These are phyloP conservation scores for Mychonastes homosphaera DNA, from an alignment of 139 green algal species.

Conservation along the genomic window DNA sequence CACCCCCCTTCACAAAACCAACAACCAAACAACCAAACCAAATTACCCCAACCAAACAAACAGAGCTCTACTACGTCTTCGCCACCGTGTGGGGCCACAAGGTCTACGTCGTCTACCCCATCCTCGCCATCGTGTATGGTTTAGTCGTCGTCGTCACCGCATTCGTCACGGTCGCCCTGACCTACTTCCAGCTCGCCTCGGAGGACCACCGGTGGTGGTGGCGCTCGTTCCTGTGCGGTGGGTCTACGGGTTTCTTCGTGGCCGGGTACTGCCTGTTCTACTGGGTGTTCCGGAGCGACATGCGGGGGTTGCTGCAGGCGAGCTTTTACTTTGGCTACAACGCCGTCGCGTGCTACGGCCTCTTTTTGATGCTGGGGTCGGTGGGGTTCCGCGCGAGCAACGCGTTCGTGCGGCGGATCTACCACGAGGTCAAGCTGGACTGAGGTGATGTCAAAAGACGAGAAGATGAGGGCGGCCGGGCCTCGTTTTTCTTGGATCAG, in stretches of 20 bases:
- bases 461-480: no score
- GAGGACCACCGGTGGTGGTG: conserved; percentile 86
- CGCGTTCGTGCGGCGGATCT: neutral
- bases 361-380: conserved; percentile 73
- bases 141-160: conserved; percentile 85
- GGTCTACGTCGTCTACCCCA: conserved; percentile 32
- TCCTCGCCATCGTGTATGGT: conserved; percentile 86
- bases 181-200: conserved; percentile 88
- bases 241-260: conserved; percentile 87
- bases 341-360: conserved; percentile 50
- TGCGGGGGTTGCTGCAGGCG: conserved; percentile 71
- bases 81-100: conserved; percentile 62
- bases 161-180: conserved; percentile 93
- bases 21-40: no score
- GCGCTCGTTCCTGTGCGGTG: conserved; percentile 85
- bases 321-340: conserved; percentile 87
- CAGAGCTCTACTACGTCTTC: conserved; percentile 83
- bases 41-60: no score
- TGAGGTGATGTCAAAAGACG: no score
- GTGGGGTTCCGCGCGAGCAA: conserved; percentile 79
- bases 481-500: no score
- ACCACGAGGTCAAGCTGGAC: no score
- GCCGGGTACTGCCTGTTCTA: conserved; percentile 97
- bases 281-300: conserved; percentile 71
- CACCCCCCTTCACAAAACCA: no score